These are phyloP conservation scores for Beauveria australis DNA, from an alignment of 2,329 filamentous ascomycete species.

Conservation along the genomic window DNA sequence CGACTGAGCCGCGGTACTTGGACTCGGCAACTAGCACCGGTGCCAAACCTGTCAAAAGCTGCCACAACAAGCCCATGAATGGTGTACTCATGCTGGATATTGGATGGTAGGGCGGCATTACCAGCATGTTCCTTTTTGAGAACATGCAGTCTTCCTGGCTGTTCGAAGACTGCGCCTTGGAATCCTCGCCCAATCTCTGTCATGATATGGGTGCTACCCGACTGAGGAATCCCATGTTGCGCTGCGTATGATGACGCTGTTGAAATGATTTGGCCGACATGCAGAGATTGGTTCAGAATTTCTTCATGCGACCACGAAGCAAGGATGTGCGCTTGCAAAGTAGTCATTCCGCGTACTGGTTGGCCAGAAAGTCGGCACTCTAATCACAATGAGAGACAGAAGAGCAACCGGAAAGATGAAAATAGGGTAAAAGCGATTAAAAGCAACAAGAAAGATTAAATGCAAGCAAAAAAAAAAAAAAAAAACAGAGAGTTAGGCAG, in stretches of 20 bases:
- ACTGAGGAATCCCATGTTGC: not conserved
- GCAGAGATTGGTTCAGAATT: not conserved
- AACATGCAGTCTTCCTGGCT: conserved; percentile 4
- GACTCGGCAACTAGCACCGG: not conserved
- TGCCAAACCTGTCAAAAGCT: conserved; percentile 10
- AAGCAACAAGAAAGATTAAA: not conserved
- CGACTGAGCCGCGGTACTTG: conserved; percentile 1
- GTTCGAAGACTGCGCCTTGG: conserved; percentile 15
- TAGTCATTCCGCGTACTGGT: not conserved
- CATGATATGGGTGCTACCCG: too few species aligned
- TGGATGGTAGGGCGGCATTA: conserved; percentile 10
- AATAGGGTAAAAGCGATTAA: rapidly evolving
- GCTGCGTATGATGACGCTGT: not conserved
- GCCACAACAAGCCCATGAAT: conserved; percentile 2
- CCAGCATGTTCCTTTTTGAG: conserved; percentile 15
- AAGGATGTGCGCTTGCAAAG: not conserved
- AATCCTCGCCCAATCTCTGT: conserved; percentile 21
- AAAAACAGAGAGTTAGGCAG: not conserved
- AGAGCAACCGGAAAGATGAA: too few species aligned
- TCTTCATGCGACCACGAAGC: not conserved
- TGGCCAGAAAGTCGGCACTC: rapidly evolving
- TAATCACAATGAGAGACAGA: too few species aligned
- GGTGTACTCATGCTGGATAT: conserved; percentile 8
- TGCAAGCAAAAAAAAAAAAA: not conserved
- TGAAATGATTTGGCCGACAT: not conserved